phyloP scores from a whole-genome alignment of 805 yeast species.

The Tetrapisispora namnaoensis region DNA sequence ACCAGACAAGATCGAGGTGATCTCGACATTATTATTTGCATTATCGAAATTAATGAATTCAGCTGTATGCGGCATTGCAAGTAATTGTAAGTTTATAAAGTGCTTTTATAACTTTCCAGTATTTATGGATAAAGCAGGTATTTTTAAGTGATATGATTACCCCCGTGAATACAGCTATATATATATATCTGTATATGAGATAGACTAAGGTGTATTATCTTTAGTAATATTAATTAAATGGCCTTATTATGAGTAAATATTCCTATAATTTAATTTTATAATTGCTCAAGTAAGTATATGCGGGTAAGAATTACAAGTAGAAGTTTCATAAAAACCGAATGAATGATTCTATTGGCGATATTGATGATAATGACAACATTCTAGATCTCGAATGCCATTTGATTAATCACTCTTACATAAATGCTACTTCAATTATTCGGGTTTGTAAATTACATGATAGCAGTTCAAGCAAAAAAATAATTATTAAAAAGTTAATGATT shows the following conservation, averaged over 20 bases:
- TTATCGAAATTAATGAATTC: conserved; percentile 51
- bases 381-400: too few relatives aligned
- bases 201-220: not conserved
- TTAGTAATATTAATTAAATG: not conserved
- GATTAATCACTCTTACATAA: too few relatives aligned
- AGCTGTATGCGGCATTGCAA: conserved; percentile 44
- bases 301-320: not conserved
- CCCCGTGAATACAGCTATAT: too few relatives aligned
- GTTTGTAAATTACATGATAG: not conserved
- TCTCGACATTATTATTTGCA: conserved; percentile 31
- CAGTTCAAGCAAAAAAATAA: not conserved
- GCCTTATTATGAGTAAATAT: not conserved
- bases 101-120: too few relatives aligned
- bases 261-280: not conserved
- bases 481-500: conserved; percentile 1
- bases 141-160: too few relatives aligned
- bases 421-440: too few relatives aligned
- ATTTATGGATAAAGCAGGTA: too few relatives aligned
- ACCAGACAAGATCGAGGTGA: conserved; percentile 78
- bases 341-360: too few relatives aligned
- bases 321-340: too few relatives aligned
- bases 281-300: not conserved
- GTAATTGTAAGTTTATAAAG: too few relatives aligned
- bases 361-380: too few relatives aligned
- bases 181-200: too few relatives aligned